Conservation (phyloP, 2,329 filamentous ascomycete species). For the Trichocomaceae sp. region DNA sequence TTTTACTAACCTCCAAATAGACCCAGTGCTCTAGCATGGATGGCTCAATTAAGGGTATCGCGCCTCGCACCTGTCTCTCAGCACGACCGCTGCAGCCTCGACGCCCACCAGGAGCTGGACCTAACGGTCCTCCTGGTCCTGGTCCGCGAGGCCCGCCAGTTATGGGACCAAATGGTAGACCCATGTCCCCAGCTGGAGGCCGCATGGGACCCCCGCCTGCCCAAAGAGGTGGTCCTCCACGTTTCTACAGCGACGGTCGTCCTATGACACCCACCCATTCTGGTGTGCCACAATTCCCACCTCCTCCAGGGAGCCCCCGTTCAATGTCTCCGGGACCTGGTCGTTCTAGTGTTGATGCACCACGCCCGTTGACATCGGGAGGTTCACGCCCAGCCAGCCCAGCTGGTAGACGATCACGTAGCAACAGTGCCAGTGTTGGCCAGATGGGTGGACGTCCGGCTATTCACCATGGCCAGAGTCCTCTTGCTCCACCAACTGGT, state of each 20-base stretch:
- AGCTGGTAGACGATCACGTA: conserved; percentile 20
- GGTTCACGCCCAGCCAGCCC: conserved; percentile 37
- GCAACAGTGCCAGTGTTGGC: conserved; percentile 40
- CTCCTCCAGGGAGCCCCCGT: conserved; percentile 23
- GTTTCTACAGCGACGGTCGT: conserved; percentile 22
- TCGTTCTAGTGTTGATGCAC: conserved; percentile 4
- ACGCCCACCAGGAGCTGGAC: conserved; percentile 31
- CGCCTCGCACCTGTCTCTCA: conserved; percentile 87
- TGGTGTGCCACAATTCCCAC: conserved; percentile 22
- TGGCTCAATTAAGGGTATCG: conserved; percentile 85
- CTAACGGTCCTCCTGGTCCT: conserved; percentile 29
- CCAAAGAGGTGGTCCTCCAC: conserved; percentile 13
- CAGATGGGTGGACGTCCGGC: conserved; percentile 20
- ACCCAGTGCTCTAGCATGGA: conserved; percentile 88
- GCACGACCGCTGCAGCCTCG: conserved; percentile 86
- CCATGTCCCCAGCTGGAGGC: conserved; percentile 40
- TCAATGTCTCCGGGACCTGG: conserved; percentile 25
- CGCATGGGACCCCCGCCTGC: conserved; percentile 16
- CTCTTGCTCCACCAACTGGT: conserved; percentile 18
- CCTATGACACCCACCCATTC: conserved; percentile 25
- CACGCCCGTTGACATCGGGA: conserved; percentile 19
- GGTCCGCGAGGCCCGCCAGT: conserved; percentile 11
- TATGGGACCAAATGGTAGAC: conserved; percentile 17
- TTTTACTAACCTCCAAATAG: conserved; percentile 41
- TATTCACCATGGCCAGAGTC: conserved; percentile 20